Evolutionary conservation across 2,329 filamentous ascomycete species (phyloP).

Genomic region (Aschersonia sp.): DNA sequence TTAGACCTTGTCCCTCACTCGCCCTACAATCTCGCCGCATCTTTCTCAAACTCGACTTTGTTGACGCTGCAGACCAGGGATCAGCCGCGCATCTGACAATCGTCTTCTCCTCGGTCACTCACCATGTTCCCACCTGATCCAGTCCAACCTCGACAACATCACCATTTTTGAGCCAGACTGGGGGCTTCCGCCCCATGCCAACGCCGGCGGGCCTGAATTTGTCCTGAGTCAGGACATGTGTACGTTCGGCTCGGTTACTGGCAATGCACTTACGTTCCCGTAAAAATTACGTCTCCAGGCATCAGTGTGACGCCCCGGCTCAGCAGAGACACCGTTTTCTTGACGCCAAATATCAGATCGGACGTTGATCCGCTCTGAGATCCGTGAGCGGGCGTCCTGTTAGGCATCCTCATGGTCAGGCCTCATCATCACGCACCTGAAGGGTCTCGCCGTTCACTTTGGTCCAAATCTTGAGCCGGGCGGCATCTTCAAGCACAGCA

Average conservation of each 20-base stretch:
- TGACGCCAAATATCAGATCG: conserved; percentile 50
- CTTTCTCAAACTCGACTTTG: conserved; percentile 17
- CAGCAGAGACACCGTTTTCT: conserved; percentile 42
- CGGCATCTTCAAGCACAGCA: conserved; percentile 39
- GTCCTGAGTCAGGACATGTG: neutral
- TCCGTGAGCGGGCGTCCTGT: neutral
- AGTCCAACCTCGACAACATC: conserved; percentile 56
- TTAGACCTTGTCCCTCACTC: too few relatives aligned
- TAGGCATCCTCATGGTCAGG: neutral
- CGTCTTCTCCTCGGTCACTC: conserved; percentile 4
- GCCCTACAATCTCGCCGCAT: neutral
- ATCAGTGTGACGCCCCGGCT: conserved; percentile 47
- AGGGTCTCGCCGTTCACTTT: conserved; percentile 43
- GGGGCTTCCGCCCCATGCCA: conserved; percentile 52
- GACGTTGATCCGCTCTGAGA: conserved; percentile 34
- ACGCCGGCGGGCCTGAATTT: conserved; percentile 46
- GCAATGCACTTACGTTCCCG: conserved; percentile 36
- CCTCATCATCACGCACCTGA: conserved; percentile 24
- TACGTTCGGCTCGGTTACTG: too few relatives aligned
- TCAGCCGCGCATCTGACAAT: neutral
- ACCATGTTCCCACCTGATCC: conserved; percentile 48
- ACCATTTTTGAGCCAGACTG: conserved; percentile 54
- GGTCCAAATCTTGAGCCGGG: conserved; percentile 39
- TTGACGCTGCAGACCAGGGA: conserved; percentile 10
- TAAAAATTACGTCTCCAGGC: conserved; percentile 52